A percentile compares a stretch with the other conserved stretches of the same genome.
Conservation (phyloP, 2,329 filamentous ascomycete genomes). For the Alternaria triticina region DNA sequence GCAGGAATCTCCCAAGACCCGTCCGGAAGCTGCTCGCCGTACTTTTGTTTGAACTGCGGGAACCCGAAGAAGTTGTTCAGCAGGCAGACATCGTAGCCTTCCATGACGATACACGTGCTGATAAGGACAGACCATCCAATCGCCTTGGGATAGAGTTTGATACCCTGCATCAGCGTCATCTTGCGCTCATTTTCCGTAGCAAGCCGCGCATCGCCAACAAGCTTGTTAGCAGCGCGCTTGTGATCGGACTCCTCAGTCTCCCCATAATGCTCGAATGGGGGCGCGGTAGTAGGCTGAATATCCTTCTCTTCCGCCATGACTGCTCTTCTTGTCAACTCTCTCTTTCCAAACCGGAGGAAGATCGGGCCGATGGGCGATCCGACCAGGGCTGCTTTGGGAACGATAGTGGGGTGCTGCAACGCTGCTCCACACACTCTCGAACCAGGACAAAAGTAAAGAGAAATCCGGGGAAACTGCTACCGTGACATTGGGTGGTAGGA, state of each 20-base stretch:
- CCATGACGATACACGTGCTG: conserved; percentile 91
- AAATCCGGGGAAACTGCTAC: conserved; percentile 23
- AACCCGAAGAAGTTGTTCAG: conserved; percentile 78
- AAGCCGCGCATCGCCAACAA: conserved; percentile 51
- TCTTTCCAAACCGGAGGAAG: background rate
- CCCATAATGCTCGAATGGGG: conserved; percentile 15
- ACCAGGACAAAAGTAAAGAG: conserved; percentile 6
- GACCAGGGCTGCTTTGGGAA: background rate
- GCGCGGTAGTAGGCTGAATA: conserved; percentile 23
- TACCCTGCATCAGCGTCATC: conserved; percentile 71
- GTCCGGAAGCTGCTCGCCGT: conserved; percentile 50
- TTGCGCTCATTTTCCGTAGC: conserved; percentile 58
- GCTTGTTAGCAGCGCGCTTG: conserved; percentile 36
- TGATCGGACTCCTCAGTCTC: conserved; percentile 25
- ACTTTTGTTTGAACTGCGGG: conserved; percentile 56
- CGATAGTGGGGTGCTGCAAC: conserved; percentile 3
- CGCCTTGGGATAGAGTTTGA: conserved; percentile 85
- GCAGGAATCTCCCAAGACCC: conserved; percentile 54
- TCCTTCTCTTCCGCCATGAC: conserved; percentile 29
- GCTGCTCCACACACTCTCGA: conserved; percentile 3
- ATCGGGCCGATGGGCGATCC: conserved; percentile 6
- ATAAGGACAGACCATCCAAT: conserved; percentile 84
- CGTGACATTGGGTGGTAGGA: conserved; percentile 21
- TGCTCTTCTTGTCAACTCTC: background rate
- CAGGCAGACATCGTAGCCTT: conserved; percentile 83